A percentile compares a stretch with the other conserved stretches of the same genome.
phyloP scores from a whole-genome alignment of 192 early-diverging fungal genomes.

The Podila epigama region DNA sequence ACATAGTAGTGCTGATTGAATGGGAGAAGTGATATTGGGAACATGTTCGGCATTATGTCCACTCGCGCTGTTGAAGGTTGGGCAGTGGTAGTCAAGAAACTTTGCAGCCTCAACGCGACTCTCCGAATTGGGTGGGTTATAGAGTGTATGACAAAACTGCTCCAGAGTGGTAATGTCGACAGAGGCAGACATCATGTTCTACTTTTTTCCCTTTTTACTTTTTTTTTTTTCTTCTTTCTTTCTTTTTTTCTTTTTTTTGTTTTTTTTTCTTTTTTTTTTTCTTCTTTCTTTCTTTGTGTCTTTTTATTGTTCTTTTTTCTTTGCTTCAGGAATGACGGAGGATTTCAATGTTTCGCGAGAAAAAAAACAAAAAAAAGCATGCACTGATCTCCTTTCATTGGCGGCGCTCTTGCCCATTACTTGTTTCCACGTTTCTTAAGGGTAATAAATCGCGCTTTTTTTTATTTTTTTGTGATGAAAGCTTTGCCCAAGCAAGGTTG shows the following conservation, averaged over 20 bases:
- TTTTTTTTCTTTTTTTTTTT: too few relatives aligned
- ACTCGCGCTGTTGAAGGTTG: slow-evolving; percentile 20
- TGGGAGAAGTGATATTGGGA: slow-evolving; percentile 31
- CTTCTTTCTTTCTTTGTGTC: too few relatives aligned
- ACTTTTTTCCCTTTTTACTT: not conserved
- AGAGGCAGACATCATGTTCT: slow-evolving; percentile 20
- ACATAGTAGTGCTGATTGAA: slow-evolving; percentile 35
- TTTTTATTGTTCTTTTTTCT: too few relatives aligned
- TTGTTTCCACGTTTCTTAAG: too few relatives aligned
- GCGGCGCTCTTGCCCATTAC: too few relatives aligned
- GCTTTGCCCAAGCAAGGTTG: not conserved
- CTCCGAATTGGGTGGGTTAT: slow-evolving; percentile 24
- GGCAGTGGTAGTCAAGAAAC: slow-evolving; percentile 34
- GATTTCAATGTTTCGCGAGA: too few relatives aligned
- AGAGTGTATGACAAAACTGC: slow-evolving; percentile 40
- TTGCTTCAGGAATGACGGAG: too few relatives aligned
- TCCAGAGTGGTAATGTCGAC: slow-evolving; percentile 27
- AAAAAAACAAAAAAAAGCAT: too few relatives aligned
- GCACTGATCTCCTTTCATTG: too few relatives aligned
- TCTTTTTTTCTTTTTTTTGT: too few relatives aligned
- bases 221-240: not conserved
- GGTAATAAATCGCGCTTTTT: too few relatives aligned
- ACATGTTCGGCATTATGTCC: slow-evolving; percentile 1
- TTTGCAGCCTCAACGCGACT: slow-evolving; percentile 26
- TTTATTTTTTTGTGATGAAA: not conserved